Base-by-base conservation (phyloP, 371 early-diverging fungal genomes). In the Mucor velutinosus region DNA sequence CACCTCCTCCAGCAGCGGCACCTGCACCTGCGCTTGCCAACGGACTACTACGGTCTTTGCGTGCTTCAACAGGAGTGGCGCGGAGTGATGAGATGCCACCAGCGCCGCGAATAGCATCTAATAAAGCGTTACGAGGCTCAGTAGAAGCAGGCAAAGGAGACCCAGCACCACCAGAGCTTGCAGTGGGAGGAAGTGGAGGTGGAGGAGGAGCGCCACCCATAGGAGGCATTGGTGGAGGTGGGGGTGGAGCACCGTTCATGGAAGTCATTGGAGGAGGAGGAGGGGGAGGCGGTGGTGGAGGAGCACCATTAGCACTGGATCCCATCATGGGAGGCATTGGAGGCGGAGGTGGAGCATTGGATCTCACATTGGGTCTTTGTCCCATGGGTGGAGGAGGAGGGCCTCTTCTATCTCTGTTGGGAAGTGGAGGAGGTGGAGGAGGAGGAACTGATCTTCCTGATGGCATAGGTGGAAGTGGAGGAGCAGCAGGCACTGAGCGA, bases 61-160 rank as follows among this genome's bases (percentile, higher is more conserved):
- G 61, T 27, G 64, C 58, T 41, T 78, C 77, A 8, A 62, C 58
- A 8, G 78, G 77, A 17, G 76, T 77, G n/a, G 58, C 67, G 17
- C 73, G 68, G 1, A 83, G 64, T 10, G 74, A 37, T 2, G 64
- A 51, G 11, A 83, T 60, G 63, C 83, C 83, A 32, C 83, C 83
- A 11, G 83, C 75, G 43, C 67, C 65, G 25, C 83, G 74, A 47
- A 83, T 83, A 21, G 81, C 76, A 21, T 74, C 80, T 43, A 83
- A 37, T 27, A 83, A 61, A n/a, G 74, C 77, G n/a, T 63, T 66
- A 27, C 79, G 76, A 27, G 73, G 69, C 29, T 67, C 72, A 58
- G 30, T 57, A 45, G 55, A 51, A 32, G 73, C 58, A 5, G 23
- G 21, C 12, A 69, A 19, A 25, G 76, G 60, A 60, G 70, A 1